A percentile compares a stretch with the other conserved stretches of the same genome.
Conservation (phyloP, 2,329 filamentous ascomycete species). For the Aspergillus awamori region DNA sequence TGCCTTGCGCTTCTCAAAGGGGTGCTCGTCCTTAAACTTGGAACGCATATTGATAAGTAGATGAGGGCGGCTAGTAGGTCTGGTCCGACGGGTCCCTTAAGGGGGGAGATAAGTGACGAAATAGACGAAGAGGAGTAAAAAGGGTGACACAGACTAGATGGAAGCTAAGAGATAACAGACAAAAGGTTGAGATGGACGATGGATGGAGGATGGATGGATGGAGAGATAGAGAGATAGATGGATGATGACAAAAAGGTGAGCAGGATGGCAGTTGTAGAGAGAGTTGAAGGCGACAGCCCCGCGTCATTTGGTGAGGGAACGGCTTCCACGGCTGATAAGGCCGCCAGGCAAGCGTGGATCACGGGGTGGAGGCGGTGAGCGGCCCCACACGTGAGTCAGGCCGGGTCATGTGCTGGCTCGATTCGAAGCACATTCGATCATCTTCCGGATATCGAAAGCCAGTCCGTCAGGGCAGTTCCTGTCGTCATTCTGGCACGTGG, state of each 20-base stretch:
- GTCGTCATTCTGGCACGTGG: slow-evolving; percentile 15
- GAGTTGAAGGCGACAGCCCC: slow-evolving; percentile 29
- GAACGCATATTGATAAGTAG: slow-evolving; percentile 73
- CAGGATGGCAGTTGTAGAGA: slow-evolving; percentile 16
- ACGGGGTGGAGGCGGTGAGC: slow-evolving; percentile 31
- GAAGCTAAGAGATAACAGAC: slow-evolving; percentile 20
- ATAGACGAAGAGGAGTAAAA: slow-evolving; percentile 8
- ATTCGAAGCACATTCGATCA: not conserved
- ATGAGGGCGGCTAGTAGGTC: slow-evolving; percentile 5
- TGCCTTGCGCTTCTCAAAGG: slow-evolving; percentile 99
- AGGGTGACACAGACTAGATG: slow-evolving; percentile 14
- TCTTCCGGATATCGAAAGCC: not conserved
- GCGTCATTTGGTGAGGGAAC: slow-evolving; percentile 28
- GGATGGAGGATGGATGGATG: slow-evolving; percentile 15
- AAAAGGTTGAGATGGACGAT: slow-evolving; percentile 14
- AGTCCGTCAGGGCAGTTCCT: not conserved
- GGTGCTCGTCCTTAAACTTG: slow-evolving; percentile 99
- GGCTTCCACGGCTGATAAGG: slow-evolving; percentile 23
- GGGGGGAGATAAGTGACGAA: slow-evolving; percentile 1
- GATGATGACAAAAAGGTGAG: slow-evolving; percentile 33
- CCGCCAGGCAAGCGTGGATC: slow-evolving; percentile 19
- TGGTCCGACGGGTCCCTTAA: not conserved
- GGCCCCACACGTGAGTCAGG: slow-evolving; percentile 23
- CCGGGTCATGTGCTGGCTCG: not conserved
- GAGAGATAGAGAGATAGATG: slow-evolving; percentile 30